A percentile compares a stretch with the other conserved stretches of the same genome.
Conservation (phyloP, 164 flowering plant species). For the Liriodendron chinense region DNA sequence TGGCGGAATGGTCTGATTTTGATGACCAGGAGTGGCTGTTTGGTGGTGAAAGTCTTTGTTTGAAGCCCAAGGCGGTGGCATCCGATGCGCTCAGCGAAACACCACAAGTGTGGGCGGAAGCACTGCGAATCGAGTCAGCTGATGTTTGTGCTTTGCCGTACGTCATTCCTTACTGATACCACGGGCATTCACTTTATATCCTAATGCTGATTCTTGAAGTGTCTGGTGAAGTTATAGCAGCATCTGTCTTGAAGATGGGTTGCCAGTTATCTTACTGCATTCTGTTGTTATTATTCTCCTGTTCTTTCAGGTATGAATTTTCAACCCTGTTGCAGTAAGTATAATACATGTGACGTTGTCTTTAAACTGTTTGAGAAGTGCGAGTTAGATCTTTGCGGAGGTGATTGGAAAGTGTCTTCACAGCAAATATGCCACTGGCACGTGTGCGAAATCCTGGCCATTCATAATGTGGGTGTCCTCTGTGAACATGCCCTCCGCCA, state of each 20-base stretch:
- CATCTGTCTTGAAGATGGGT: slow-evolving; percentile 19
- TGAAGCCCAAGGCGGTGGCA: slow-evolving; percentile 29
- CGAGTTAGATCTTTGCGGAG: background rate
- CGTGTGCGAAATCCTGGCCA: background rate
- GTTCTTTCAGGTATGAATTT: slow-evolving; percentile 24
- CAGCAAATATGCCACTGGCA: background rate
- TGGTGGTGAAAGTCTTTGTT: slow-evolving; percentile 11
- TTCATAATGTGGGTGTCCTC: background rate
- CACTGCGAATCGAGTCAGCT: slow-evolving; percentile 50
- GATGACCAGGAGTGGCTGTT: slow-evolving; percentile 77
- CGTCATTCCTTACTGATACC: slow-evolving; percentile 65
- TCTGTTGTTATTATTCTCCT: slow-evolving; percentile 19
- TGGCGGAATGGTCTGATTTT: slow-evolving; percentile 53
- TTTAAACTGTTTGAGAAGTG: slow-evolving; percentile 7
- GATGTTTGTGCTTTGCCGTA: slow-evolving; percentile 77
- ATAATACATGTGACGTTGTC: slow-evolving; percentile 20
- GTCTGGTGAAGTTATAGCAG: slow-evolving; percentile 8
- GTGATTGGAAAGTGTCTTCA: background rate
- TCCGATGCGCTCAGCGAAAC: slow-evolving; percentile 25
- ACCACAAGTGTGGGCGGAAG: slow-evolving; percentile 66
- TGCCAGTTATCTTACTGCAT: slow-evolving; percentile 26
- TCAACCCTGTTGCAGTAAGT: slow-evolving; percentile 21
- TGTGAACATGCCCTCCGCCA: background rate
- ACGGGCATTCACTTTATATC: background rate
- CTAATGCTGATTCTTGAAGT: background rate